Percentiles rank a stretch among this genome's conserved stretches.
Evolutionary conservation across 495 filamentous ascomycete species (phyloP).

Genomic region (Pyrenopolyporus hunteri): DNA sequence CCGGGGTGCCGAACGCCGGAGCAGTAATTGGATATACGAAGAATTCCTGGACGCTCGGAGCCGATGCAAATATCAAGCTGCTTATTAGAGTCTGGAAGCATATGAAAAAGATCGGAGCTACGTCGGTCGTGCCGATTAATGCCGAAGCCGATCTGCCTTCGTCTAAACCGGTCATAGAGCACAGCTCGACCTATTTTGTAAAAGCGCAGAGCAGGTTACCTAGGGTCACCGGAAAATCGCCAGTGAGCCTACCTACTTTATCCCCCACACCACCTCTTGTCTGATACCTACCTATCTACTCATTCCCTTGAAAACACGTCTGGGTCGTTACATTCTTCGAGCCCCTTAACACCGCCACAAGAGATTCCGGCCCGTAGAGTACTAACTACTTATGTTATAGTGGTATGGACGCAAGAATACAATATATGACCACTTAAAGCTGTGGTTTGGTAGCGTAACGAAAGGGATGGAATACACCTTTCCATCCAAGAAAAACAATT

Average conservation of each 20-base stretch:
- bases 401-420: conserved; percentile 42
- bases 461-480: conserved; percentile 41
- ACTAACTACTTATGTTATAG: conserved; percentile 4
- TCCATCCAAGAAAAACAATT: conserved; percentile 22
- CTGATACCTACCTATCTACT: not conserved
- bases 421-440: conserved; percentile 36
- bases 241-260: conserved; percentile 31
- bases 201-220: conserved; percentile 43
- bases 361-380: too few species aligned
- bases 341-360: too few species aligned
- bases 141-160: conserved; percentile 12
- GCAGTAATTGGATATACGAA: conserved; percentile 53
- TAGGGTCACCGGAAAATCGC: conserved; percentile 39
- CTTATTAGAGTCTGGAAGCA: conserved; percentile 48
- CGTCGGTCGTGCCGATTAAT: conserved; percentile 38
- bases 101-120: conserved; percentile 45
- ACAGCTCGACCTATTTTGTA: conserved; percentile 46
- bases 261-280: not conserved
- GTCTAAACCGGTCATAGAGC: conserved; percentile 34
- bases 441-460: conserved; percentile 41
- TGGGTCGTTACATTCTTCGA: too few species aligned
- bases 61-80: conserved; percentile 42
- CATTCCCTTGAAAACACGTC: too few species aligned
- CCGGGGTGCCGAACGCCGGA: conserved; percentile 48
- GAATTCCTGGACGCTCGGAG: conserved; percentile 61